Conservation (phyloP, 495 filamentous ascomycete genomes). For the Aspergillus affinis region DNA sequence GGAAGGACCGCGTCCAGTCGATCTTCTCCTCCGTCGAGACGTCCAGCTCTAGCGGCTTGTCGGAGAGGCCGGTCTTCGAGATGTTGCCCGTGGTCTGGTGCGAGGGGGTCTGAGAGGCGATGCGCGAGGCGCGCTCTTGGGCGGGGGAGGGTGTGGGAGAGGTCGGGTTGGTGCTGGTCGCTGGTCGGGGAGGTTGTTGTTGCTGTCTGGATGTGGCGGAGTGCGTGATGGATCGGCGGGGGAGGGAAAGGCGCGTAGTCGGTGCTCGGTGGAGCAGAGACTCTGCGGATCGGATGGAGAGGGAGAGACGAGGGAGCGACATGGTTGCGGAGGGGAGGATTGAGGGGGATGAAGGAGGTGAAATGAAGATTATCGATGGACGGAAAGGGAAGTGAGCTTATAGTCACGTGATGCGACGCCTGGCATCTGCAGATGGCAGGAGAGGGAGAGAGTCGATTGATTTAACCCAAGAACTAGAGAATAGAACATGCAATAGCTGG, state of each 20-base stretch:
- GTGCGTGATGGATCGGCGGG: constrained; percentile 18
- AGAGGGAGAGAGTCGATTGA: neutral
- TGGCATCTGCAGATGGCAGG: neutral
- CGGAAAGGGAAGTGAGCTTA: neutral
- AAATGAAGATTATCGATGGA: neutral
- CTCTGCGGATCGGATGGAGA: constrained; percentile 14
- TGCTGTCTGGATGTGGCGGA: constrained; percentile 22
- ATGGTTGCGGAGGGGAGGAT: constrained; percentile 6
- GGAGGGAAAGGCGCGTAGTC: constrained; percentile 13
- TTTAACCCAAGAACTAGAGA: neutral
- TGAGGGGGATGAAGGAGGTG: neutral
- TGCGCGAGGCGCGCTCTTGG: constrained; percentile 22
- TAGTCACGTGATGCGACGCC: neutral
- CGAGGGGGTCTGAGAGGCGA: constrained; percentile 31
- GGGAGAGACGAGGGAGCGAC: constrained; percentile 10
- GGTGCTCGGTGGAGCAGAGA: constrained; percentile 6
- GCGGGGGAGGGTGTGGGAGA: constrained; percentile 17
- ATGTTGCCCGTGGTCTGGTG: constrained; percentile 47
- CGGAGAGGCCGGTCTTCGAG: constrained; percentile 52
- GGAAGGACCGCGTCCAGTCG: constrained; percentile 93
- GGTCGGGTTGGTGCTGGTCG: constrained; percentile 10
- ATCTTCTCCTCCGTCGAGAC: constrained; percentile 52
- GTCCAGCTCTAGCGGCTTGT: constrained; percentile 50
- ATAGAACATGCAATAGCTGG: constrained; percentile 1
- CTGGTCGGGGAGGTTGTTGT: constrained; percentile 18